Evolutionary conservation across 306 rosid species (phyloP).

Genomic region (Hippophae rhamnoides): DNA sequence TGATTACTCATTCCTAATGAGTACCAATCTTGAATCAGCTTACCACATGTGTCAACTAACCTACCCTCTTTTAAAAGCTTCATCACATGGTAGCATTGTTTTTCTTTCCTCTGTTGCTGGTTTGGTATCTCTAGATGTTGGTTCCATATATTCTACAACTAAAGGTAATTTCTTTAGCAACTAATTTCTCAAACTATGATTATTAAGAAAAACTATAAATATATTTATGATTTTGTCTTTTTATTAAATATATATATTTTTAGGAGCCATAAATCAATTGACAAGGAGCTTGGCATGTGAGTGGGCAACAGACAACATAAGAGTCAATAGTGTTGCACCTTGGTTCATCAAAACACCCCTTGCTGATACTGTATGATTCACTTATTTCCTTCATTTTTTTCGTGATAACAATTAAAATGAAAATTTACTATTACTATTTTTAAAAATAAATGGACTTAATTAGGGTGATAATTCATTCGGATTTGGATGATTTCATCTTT

Average conservation of each 20-base stretch:
- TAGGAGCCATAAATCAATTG: constrained; percentile 52
- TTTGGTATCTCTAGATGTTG: not conserved
- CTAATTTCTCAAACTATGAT: not conserved
- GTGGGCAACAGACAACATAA: constrained; percentile 54
- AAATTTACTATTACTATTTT: no score
- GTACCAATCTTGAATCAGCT: constrained; percentile 30
- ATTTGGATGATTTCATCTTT: no score
- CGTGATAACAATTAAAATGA: no score
- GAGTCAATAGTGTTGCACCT: constrained; percentile 50
- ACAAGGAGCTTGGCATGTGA: constrained; percentile 46
- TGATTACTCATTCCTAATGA: constrained; percentile 23
- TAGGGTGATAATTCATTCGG: no score
- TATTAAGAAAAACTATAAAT: no score
- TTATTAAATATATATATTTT: not conserved
- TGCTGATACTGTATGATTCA: constrained; percentile 4
- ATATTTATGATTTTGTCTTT: not conserved
- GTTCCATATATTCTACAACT: constrained; percentile 18
- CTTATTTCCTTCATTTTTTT: not conserved
- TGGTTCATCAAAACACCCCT: constrained; percentile 32
- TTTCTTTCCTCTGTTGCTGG: constrained; percentile 31
- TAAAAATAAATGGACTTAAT: no score
- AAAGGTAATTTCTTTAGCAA: constrained; percentile 26
- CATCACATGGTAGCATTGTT: constrained; percentile 28
- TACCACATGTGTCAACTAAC: constrained; percentile 39
- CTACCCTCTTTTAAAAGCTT: constrained; percentile 39